Evolutionary conservation across 768 basidiomycete species (phyloP), one percentile per base, ranked within the genome.

Genomic region (Kwoniella pini): DNA sequence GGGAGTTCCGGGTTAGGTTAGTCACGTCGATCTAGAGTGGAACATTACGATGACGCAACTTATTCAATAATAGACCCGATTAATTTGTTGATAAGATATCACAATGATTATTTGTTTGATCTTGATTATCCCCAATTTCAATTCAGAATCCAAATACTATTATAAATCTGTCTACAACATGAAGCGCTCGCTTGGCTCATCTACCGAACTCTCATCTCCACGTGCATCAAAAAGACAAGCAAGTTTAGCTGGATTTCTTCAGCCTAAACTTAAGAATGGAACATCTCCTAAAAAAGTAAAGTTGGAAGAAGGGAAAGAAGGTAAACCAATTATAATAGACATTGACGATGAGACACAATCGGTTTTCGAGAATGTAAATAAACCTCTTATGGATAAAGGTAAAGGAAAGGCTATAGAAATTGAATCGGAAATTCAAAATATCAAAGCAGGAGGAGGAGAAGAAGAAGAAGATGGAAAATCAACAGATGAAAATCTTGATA

Each of bases 181-280:
- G 48, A 50, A 50, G 21, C 48, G 48, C 11, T 30, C 48, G 5
- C 19, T 19, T 17, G 48, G 24, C 13, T 50, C 48, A 13, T 28
- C 48, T 17, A 50, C 40, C 40, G 19, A 10, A 9, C 11, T 19
- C 6, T 7, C 5, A 12, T 13, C 40, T 10, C 40, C 19, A 42
- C 40, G 45, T 24, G 19, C 48, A 1, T 31, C 31, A 7, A 61
- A 61, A 38, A 15, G 59, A 27, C 60, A 62, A 48, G 54, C 54
- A 13, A 55, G 54, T 30, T 31, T 62, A n/a, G 54, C 60, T 6
- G 45, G 30, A 7, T 62, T 62, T 40, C 27, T 62, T 13, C 52
- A 52, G 15, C 58, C 58, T 5, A 52, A 50, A 26, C 33, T 22
- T 7, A 30, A 40, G 1, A 44, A 24, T 19, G n/a, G 31, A 33